phyloP scores from a whole-genome alignment of 306 rosid genomes.

The Corylus avellana region DNA sequence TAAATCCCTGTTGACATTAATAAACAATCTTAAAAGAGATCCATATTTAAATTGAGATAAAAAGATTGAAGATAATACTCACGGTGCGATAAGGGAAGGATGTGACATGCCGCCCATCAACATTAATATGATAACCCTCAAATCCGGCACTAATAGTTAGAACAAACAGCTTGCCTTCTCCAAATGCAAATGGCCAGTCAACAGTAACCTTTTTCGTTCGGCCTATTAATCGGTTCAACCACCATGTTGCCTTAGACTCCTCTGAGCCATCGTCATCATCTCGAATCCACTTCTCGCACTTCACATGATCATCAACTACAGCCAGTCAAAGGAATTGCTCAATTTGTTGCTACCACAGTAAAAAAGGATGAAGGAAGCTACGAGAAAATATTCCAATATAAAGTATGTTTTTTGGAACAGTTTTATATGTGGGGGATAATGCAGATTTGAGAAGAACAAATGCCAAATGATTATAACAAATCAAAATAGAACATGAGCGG shows the following conservation, averaged over 20 bases:
- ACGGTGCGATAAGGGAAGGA: slow-evolving; percentile 95
- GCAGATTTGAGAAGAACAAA: background rate
- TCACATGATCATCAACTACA: slow-evolving; percentile 87
- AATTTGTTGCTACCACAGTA: slow-evolving; percentile 21
- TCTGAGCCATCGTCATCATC: slow-evolving; percentile 52
- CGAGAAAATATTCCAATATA: background rate
- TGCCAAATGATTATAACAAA: background rate
- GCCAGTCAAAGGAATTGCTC: slow-evolving; percentile 43
- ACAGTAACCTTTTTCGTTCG: slow-evolving; percentile 67
- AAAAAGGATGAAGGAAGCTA: slow-evolving; percentile 8
- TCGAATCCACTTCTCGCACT: slow-evolving; percentile 94
- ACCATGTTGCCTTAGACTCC: slow-evolving; percentile 80
- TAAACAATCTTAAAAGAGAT: slow-evolving; percentile 15
- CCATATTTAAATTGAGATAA: slow-evolving; percentile 15
- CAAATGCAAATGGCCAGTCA: slow-evolving; percentile 92
- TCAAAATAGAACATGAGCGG: background rate
- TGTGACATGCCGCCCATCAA: slow-evolving; percentile 86
- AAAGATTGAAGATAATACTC: slow-evolving; percentile 47
- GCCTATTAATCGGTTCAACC: slow-evolving; percentile 80
- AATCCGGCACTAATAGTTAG: slow-evolving; percentile 89
- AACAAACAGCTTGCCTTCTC: slow-evolving; percentile 78
- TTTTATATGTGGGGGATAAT: background rate
- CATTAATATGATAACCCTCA: slow-evolving; percentile 90
- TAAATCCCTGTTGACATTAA: slow-evolving; percentile 64
- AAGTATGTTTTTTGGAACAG: no score